A percentile compares a stretch with the other conserved stretches of the same genome.
These are phyloP conservation scores for Purpureocillium lavendulum DNA, from an alignment of 2,329 filamentous ascomycete genomes.

Conservation along the genomic window DNA sequence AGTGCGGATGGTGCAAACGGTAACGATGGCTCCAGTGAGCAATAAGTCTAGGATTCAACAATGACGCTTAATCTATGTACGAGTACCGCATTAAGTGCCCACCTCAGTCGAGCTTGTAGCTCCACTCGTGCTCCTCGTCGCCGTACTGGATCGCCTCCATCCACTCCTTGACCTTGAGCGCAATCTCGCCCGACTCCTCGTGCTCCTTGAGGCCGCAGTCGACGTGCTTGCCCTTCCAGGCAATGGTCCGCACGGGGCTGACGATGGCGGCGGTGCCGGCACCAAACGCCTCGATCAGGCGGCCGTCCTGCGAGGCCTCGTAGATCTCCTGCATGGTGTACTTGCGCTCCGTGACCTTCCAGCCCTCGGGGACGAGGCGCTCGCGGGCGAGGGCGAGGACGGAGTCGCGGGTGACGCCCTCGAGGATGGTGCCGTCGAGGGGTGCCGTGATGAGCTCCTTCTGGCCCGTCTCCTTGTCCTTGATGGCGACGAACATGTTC, in stretches of 20 bases:
- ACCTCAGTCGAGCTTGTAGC: slow-evolving; percentile 41
- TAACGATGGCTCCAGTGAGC: too few species aligned
- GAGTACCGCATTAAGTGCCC: too few species aligned
- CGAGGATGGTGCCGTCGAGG: slow-evolving; percentile 90
- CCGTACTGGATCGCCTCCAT: slow-evolving; percentile 95
- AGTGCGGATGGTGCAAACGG: too few species aligned
- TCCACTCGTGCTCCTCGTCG: slow-evolving; percentile 88
- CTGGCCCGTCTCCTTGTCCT: slow-evolving; percentile 78
- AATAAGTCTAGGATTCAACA: not conserved
- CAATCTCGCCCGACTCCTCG: slow-evolving; percentile 82
- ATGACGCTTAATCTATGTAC: slow-evolving; percentile 1
- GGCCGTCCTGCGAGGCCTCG: slow-evolving; percentile 73
- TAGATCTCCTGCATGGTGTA: slow-evolving; percentile 83
- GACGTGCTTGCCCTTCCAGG: slow-evolving; percentile 75
- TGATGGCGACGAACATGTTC: slow-evolving; percentile 90
- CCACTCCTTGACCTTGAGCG: slow-evolving; percentile 87
- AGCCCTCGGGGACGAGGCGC: slow-evolving; percentile 74
- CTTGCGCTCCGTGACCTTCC: slow-evolving; percentile 82
- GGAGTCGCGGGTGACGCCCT: slow-evolving; percentile 89
- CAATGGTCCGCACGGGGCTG: slow-evolving; percentile 79
- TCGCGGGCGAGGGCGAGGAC: slow-evolving; percentile 81
- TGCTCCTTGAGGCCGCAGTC: slow-evolving; percentile 73
- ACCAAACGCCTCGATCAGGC: slow-evolving; percentile 88
- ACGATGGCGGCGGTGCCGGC: slow-evolving; percentile 92
- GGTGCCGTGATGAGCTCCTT: slow-evolving; percentile 93